Percentiles rank a stretch among this genome's conserved stretches.
Conservation (phyloP, 176 grass and related monocot species). For the Zoysia japonica region DNA sequence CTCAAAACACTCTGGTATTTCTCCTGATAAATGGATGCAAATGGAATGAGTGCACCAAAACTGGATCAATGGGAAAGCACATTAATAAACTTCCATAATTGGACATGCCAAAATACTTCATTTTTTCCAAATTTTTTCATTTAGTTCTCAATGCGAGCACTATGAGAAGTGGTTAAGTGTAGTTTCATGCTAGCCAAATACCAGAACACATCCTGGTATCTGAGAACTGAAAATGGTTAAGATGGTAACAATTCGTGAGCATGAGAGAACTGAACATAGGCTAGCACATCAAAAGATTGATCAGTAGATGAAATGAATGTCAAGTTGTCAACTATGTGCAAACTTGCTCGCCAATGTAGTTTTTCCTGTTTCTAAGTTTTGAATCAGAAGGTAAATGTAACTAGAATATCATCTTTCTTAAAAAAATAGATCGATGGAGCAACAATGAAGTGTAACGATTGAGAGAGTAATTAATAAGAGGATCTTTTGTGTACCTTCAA, state of each 20-base stretch:
- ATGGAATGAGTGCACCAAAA: not conserved
- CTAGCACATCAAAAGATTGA: constrained; percentile 1
- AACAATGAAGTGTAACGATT: not conserved
- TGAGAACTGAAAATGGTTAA: not conserved
- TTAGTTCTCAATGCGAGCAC: not conserved
- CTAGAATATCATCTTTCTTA: constrained; percentile 5
- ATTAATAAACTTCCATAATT: not conserved
- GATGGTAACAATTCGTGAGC: constrained; percentile 6
- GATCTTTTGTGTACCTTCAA: constrained; percentile 42
- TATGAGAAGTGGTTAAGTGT: not conserved
- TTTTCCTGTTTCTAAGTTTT: not conserved
- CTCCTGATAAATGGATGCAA: constrained; percentile 32
- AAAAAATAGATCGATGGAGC: not conserved
- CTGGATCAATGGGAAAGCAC: constrained; percentile 7
- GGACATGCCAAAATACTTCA: constrained; percentile 3
- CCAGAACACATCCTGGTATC: not conserved
- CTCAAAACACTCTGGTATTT: constrained; percentile 42
- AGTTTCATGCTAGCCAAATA: constrained; percentile 4
- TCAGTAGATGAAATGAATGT: not conserved
- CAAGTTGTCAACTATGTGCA: not conserved
- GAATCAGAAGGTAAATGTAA: constrained; percentile 13
- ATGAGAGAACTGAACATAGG: constrained; percentile 15
- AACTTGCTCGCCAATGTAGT: constrained; percentile 1
- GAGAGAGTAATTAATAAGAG: not conserved
- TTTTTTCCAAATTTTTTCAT: not conserved